Evolutionary conservation across 2,329 filamentous ascomycete species (phyloP).

Genomic region (Orbilia javanica): DNA sequence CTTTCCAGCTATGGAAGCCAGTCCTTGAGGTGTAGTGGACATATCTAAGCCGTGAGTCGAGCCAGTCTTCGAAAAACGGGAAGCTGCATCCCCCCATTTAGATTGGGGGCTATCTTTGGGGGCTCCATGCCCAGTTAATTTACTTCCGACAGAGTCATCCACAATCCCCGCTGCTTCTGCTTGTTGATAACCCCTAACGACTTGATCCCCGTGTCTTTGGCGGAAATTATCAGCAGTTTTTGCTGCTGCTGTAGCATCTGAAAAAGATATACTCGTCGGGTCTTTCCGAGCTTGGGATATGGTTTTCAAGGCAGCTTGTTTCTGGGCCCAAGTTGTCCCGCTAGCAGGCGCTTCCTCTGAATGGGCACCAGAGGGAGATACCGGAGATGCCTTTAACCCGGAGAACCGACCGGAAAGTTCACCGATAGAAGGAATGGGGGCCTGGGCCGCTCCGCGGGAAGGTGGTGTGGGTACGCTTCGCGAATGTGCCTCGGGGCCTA

Average conservation of each 20-base stretch:
- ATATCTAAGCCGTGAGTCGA: conserved; percentile 1
- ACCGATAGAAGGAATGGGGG: conserved; percentile 75
- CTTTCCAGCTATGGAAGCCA: conserved; percentile 33
- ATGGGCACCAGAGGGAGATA: conserved; percentile 53
- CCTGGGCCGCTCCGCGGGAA: conserved; percentile 53
- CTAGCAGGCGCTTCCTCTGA: conserved; percentile 63
- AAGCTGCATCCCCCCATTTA: conserved; percentile 37
- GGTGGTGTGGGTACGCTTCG: conserved; percentile 61
- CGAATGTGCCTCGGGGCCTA: conserved; percentile 68
- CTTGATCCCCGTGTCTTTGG: conserved; percentile 77
- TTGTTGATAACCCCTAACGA: conserved; percentile 72
- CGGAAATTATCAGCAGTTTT: conserved; percentile 77
- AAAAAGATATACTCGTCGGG: conserved; percentile 73
- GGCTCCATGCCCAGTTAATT: conserved; percentile 5
- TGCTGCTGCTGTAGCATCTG: conserved; percentile 72
- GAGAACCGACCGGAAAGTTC: conserved; percentile 71
- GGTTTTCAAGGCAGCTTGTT: conserved; percentile 73
- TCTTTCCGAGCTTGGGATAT: conserved; percentile 73
- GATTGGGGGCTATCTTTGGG: conserved; percentile 20
- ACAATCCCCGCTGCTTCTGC: conserved; percentile 66
- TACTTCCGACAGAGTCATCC: conserved; percentile 29
- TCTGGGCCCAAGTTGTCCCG: conserved; percentile 75
- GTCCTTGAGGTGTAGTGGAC: conserved; percentile 1
- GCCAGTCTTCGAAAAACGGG: conserved; percentile 10
- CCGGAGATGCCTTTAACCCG: conserved; percentile 61